Conservation (phyloP, 2,329 filamentous ascomycete species). For the Ascosphaera apis region DNA sequence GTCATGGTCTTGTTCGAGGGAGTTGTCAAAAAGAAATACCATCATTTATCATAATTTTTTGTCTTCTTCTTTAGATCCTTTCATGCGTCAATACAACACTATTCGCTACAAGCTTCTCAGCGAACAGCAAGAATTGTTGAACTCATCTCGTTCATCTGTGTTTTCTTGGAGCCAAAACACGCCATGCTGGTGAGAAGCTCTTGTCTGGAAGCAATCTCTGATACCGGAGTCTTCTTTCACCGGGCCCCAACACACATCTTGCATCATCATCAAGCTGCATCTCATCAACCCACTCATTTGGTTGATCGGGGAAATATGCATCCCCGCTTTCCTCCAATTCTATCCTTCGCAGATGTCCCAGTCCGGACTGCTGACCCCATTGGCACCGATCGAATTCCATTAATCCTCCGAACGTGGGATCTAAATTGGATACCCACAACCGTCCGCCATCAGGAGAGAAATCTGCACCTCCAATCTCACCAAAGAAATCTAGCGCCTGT, state of each 20-base stretch:
- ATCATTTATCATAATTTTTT: too few relatives aligned
- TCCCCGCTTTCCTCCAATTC: constrained; percentile 6
- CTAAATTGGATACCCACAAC: constrained; percentile 23
- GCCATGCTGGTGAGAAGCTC: constrained; percentile 5
- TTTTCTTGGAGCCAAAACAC: background rate
- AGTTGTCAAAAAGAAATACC: too few relatives aligned
- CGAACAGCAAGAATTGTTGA: background rate
- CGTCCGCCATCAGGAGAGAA: constrained; percentile 18
- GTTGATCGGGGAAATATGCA: constrained; percentile 10
- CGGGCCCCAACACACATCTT: constrained; percentile 14
- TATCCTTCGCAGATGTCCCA: constrained; percentile 5
- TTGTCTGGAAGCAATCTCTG: constrained; percentile 11
- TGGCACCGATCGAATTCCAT: constrained; percentile 20
- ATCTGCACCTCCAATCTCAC: constrained; percentile 22
- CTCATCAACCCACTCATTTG: constrained; percentile 18
- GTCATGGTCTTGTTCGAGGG: too few relatives aligned
- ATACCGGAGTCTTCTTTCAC: constrained; percentile 15
- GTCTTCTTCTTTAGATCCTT: background rate
- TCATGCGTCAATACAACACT: background rate
- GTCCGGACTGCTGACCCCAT: constrained; percentile 15
- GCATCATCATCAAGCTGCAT: constrained; percentile 14
- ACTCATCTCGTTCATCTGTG: background rate
- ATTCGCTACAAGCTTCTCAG: background rate
- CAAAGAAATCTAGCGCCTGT: constrained; percentile 24
- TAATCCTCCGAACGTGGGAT: constrained; percentile 20